phyloP scores from a whole-genome alignment of 1,284 basidiomycete genomes.

The Cutaneotrichosporon sp. region DNA sequence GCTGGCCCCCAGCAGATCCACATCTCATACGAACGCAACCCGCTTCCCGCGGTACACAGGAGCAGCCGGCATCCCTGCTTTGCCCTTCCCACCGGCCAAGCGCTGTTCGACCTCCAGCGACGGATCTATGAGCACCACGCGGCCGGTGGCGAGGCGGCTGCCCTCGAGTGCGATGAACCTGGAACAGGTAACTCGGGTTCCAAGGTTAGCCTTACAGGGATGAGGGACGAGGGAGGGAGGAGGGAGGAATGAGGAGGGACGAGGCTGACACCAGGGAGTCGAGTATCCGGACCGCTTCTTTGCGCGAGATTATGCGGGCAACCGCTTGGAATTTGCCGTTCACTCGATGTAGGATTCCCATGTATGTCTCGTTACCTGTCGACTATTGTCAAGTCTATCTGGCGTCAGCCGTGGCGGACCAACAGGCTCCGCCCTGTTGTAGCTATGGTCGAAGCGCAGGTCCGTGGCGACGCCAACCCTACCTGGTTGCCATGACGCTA shows the following conservation, averaged over 20 bases:
- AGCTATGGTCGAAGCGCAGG: too few relatives aligned
- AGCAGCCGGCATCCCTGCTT: conserved; percentile 49
- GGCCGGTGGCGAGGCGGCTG: conserved; percentile 29
- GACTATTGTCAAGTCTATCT: too few relatives aligned
- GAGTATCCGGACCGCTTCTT: conserved; percentile 52
- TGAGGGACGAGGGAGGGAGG: too few relatives aligned
- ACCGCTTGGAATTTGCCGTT: conserved; percentile 46
- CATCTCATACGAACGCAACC: conserved; percentile 34
- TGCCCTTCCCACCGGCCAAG: conserved; percentile 31
- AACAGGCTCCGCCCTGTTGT: too few relatives aligned
- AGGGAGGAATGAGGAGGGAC: too few relatives aligned
- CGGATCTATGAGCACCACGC: conserved; percentile 40
- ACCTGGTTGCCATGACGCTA: too few relatives aligned
- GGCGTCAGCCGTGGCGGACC: too few relatives aligned
- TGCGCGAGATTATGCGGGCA: conserved; percentile 47
- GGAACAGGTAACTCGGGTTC: conserved; percentile 45
- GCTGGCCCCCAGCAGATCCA: conserved; percentile 47
- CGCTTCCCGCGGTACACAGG: conserved; percentile 15
- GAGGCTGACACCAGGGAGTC: conserved; percentile 33
- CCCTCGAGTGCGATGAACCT: conserved; percentile 41
- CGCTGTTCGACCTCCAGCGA: conserved; percentile 40
- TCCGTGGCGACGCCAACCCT: too few relatives aligned
- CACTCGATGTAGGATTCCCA: not conserved
- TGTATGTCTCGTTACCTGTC: too few relatives aligned
- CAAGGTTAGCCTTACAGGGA: conserved; percentile 27